Evolutionary conservation across 208 protist genomes (phyloP).

Genomic region (Leishmania gerbilli): DNA sequence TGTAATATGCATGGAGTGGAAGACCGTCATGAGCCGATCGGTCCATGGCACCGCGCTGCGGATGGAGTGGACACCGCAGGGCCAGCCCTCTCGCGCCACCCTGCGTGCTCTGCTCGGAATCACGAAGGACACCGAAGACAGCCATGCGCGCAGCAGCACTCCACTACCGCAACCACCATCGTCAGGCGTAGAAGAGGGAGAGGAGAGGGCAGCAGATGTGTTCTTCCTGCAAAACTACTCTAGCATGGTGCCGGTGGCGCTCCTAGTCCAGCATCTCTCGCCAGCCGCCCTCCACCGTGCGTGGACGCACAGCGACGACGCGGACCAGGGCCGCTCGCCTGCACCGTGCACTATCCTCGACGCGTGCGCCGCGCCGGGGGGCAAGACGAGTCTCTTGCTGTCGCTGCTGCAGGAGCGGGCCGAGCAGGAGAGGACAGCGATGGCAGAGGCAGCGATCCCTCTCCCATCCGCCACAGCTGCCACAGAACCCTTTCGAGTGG

Average conservation of each 20-base stretch:
- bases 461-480: too few species aligned
- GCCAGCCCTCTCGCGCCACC: conserved; percentile 39
- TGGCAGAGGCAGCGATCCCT: conserved; percentile 14
- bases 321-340: not conserved
- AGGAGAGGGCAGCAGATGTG: conserved; percentile 6
- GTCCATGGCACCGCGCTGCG: conserved; percentile 36
- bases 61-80: conserved; percentile 40
- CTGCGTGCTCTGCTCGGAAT: conserved; percentile 21
- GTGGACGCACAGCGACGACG: conserved; percentile 3
- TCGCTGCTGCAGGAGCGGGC: conserved; percentile 44
- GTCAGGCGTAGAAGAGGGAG: not conserved
- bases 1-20: conserved; percentile 38
- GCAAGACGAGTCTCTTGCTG: conserved; percentile 90
- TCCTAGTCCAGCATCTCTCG: conserved; percentile 56
- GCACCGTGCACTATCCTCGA: conserved; percentile 65
- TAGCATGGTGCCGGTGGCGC: conserved; percentile 70
- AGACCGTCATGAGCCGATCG: conserved; percentile 19
- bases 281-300: not conserved
- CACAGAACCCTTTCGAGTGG: conserved; percentile 19
- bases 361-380: conserved; percentile 93
- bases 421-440: conserved; percentile 15
- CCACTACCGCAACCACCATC: not conserved
- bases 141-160: not conserved
- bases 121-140: not conserved
- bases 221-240: conserved; percentile 83